Percentiles rank a stretch among this genome's conserved stretches.
Conservation (phyloP, 1,284 basidiomycete species). For the Cutaneotrichosporon cavernicola region DNA sequence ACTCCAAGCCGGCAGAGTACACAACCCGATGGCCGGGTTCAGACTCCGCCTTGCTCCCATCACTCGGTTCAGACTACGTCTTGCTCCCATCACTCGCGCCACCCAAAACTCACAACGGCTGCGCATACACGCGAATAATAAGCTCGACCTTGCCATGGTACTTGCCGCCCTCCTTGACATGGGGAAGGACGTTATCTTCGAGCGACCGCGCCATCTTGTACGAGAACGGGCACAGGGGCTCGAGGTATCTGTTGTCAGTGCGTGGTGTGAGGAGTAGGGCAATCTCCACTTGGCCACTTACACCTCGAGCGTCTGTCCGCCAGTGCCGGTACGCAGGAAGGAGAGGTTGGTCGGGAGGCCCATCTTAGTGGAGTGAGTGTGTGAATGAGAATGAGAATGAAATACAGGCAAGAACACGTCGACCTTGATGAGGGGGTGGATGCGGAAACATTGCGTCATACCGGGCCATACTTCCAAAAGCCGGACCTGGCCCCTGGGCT, state of each 20-base stretch:
- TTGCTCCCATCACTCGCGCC: neutral
- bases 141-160: conserved; percentile 76
- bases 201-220: conserved; percentile 53
- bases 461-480: neutral
- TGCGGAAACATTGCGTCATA: neutral
- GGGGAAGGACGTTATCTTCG: conserved; percentile 53
- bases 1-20: too few relatives aligned
- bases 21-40: too few relatives aligned
- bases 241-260: conserved; percentile 53
- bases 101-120: conserved; percentile 55
- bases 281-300: conserved; percentile 26
- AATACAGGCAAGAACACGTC: neutral
- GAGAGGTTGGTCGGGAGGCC: conserved; percentile 75
- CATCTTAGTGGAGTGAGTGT: conserved; percentile 58
- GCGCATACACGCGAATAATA: conserved; percentile 77
- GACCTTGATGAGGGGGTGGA: neutral
- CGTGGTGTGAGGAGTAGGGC: neutral
- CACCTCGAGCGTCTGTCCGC: conserved; percentile 78
- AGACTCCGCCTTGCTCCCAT: too few relatives aligned
- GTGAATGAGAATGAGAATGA: neutral
- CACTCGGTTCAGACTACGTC: too few relatives aligned
- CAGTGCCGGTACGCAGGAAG: conserved; percentile 68
- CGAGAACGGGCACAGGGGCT: conserved; percentile 81
- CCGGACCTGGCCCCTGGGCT: too few relatives aligned
- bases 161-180: conserved; percentile 58